Conservation (phyloP, 345 rosid species). For the Salix arbutifolia region DNA sequence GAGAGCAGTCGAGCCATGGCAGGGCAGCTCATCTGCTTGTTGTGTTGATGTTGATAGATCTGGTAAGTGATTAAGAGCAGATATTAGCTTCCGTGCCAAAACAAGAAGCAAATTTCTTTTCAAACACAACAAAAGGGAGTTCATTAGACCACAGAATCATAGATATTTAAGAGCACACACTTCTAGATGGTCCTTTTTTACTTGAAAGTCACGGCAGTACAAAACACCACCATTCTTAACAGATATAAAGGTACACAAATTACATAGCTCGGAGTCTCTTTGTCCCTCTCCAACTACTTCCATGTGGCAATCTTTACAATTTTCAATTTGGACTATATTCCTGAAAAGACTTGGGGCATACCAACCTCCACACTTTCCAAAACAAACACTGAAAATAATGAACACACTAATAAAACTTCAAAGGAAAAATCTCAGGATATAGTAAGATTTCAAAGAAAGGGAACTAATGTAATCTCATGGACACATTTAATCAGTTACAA, state of each 20-base stretch:
- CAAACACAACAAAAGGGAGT: neutral
- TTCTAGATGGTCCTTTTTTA: neutral
- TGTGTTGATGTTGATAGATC: slow-evolving; percentile 98
- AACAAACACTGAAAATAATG: neutral
- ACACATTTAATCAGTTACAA: neutral
- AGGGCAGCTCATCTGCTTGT: slow-evolving; percentile 96
- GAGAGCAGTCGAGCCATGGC: slow-evolving; percentile 96
- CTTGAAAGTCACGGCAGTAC: neutral
- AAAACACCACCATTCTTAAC: neutral
- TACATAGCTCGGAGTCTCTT: neutral
- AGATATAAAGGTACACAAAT: neutral
- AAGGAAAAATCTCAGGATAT: neutral
- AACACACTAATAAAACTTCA: neutral
- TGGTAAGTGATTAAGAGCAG: slow-evolving; percentile 19
- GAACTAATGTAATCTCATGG: neutral
- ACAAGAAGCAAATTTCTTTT: neutral
- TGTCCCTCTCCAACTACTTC: neutral
- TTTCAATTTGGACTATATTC: neutral
- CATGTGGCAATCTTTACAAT: neutral
- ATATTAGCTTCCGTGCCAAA: neutral
- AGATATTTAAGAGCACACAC: neutral
- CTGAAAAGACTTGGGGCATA: neutral
- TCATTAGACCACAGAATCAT: neutral
- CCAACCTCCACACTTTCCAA: neutral
- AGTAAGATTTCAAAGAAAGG: neutral